Percentiles rank a stretch among this genome's conserved stretches.
Evolutionary conservation across 2,329 filamentous ascomycete genomes (phyloP).

Genomic region (Trichoderma gracile): DNA sequence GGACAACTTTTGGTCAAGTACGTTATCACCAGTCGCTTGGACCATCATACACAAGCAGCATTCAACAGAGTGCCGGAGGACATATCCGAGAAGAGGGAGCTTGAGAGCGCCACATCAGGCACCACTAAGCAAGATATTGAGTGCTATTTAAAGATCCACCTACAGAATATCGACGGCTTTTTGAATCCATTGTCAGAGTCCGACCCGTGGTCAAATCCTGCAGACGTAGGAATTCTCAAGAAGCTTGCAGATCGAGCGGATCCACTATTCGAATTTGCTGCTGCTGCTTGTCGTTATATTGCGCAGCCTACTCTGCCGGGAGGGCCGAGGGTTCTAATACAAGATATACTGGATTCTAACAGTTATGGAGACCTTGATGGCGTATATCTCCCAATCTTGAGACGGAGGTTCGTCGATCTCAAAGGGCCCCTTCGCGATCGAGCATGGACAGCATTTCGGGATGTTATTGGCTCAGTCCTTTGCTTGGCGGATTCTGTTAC

Average conservation of each 20-base stretch:
- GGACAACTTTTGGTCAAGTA: slow-evolving; percentile 32
- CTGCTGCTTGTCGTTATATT: slow-evolving; percentile 32
- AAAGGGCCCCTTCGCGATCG: neutral
- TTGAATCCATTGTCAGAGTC: neutral
- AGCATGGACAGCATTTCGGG: slow-evolving; percentile 32
- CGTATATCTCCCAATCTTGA: slow-evolving; percentile 31
- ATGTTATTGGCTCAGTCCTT: slow-evolving; percentile 37
- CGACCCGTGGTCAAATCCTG: neutral
- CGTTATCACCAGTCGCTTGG: slow-evolving; percentile 44
- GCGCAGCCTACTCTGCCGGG: neutral
- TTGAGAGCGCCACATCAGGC: neutral
- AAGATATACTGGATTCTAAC: slow-evolving; percentile 29
- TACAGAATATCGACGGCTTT: slow-evolving; percentile 3
- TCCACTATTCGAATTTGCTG: slow-evolving; percentile 31
- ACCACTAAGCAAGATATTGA: slow-evolving; percentile 35
- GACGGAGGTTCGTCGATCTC: slow-evolving; percentile 15
- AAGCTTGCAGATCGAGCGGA: slow-evolving; percentile 18
- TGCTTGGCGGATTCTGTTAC: slow-evolving; percentile 37
- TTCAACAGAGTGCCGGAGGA: slow-evolving; percentile 32
- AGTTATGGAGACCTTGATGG: slow-evolving; percentile 14
- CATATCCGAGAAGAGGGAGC: neutral
- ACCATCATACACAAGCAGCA: slow-evolving; percentile 37
- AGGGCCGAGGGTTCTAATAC: slow-evolving; percentile 29
- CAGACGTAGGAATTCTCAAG: neutral
- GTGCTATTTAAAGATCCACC: neutral